Evolutionary conservation across 352 stramenopile species (phyloP), one percentile per base, ranked within the genome.

Genomic region (Pythium folliculosum): DNA sequence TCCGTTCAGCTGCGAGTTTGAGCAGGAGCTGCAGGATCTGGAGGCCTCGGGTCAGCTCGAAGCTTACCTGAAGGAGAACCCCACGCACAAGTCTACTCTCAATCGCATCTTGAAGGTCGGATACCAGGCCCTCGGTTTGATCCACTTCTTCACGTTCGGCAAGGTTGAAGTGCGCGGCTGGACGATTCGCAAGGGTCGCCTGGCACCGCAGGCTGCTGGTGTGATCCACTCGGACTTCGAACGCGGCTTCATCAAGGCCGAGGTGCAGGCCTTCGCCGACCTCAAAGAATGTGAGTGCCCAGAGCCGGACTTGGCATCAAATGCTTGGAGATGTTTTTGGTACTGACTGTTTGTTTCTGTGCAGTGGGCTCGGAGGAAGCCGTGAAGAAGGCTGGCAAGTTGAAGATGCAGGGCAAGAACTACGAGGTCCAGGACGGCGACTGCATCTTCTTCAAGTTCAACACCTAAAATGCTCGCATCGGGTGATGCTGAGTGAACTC

Each of bases 141-240:
- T 99, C 75, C 96, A 99, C 73, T 99, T 99, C 83, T 99, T 99
- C 86, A 99, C 98, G 27, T 91, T 94, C 25, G 98, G 98, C 55
- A 95, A 97, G 67, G 98, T 99, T 64, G 98, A 99, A 84, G 97
- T 99, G 35, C 87, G 97, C 57, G 96, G 96, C 48, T 99, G 98
- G 98, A 99, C 97, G 17, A 99, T 99, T 62, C 97, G 98, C 68
- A 97, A 98, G 81, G 97, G 97, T 49, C 95, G 91, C 57, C 58
- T 97, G 70, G 97, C 97, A 81, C 97, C 97, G 13, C 96, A 99
- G 78, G 97, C 97, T 56, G 98, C 98, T 45, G 97, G 97, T 75
- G 95, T 99, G 12, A 99, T 99, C 84, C 98, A 99, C 84, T 96
- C 94, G 44, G 98, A 99, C 80, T 99, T 99, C 70, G 98, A 99